phyloP scores from a whole-genome alignment of 106 monocot genomes.

The Dendrobium chrysotoxum region DNA sequence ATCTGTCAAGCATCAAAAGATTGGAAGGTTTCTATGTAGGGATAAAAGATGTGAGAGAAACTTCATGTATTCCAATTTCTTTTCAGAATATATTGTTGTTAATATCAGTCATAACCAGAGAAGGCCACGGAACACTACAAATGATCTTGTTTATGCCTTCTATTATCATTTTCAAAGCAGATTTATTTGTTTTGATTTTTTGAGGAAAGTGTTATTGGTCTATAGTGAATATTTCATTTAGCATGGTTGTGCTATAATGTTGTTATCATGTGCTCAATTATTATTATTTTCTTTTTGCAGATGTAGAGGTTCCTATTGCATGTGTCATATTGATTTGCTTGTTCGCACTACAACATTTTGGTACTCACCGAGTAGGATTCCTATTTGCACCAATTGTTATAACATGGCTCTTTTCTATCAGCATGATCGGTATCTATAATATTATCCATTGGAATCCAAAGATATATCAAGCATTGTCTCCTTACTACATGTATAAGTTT shows the following conservation, averaged over 20 bases:
- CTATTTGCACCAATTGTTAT: slow-evolving; percentile 92
- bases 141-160: no score
- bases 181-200: neutral
- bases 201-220: neutral
- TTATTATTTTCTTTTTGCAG: slow-evolving; percentile 33
- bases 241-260: neutral
- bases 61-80: no score
- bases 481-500: slow-evolving; percentile 94
- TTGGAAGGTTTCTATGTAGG: no score
- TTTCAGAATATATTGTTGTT: no score
- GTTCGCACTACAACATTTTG: slow-evolving; percentile 91
- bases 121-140: no score
- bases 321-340: slow-evolving; percentile 71
- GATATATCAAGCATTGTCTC: slow-evolving; percentile 84
- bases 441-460: slow-evolving; percentile 80
- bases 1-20: no score
- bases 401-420: slow-evolving; percentile 85
- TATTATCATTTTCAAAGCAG: no score
- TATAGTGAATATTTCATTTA: neutral
- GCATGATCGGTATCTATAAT: slow-evolving; percentile 85
- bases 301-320: slow-evolving; percentile 83
- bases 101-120: no score
- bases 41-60: no score
- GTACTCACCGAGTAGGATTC: slow-evolving; percentile 87
- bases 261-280: neutral